A percentile compares a stretch with the other conserved stretches of the same genome.
Conservation (phyloP, 208 protist species). For the Trypanosomatidae sp. region DNA sequence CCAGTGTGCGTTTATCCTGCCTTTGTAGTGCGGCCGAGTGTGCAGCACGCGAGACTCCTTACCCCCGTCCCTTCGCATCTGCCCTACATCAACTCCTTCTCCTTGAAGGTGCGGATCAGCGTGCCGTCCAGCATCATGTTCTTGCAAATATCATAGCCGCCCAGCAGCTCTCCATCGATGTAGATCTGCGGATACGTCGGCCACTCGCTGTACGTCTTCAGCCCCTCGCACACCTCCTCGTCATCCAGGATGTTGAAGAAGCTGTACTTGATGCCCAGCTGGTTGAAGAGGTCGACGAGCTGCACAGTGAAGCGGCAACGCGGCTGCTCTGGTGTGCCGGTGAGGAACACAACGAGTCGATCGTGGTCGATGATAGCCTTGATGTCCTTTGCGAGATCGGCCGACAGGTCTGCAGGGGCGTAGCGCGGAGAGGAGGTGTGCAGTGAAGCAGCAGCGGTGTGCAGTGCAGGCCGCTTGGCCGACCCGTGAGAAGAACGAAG, state of each 20-base stretch:
- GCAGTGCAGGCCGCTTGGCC: background rate
- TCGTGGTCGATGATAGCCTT: conserved; percentile 69
- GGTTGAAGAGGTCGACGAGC: conserved; percentile 78
- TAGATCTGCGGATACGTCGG: conserved; percentile 94
- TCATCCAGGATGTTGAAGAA: conserved; percentile 91
- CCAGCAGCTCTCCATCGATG: conserved; percentile 89
- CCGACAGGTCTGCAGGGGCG: conserved; percentile 45
- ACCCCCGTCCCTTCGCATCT: background rate
- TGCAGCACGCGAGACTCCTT: no score
- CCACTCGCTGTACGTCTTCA: conserved; percentile 93
- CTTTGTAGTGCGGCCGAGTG: no score
- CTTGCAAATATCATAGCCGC: conserved; percentile 90
- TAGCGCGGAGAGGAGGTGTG: conserved; percentile 23
- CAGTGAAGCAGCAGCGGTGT: conserved; percentile 1
- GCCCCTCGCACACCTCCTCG: conserved; percentile 86
- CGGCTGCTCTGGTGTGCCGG: conserved; percentile 81
- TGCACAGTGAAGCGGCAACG: conserved; percentile 89
- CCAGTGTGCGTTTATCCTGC: no score
- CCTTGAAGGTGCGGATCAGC: conserved; percentile 69
- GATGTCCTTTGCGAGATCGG: conserved; percentile 64
- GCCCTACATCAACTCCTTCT: conserved; percentile 65
- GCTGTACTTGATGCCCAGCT: conserved; percentile 75
- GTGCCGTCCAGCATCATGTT: conserved; percentile 76
- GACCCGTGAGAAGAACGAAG: no score
- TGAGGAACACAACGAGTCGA: conserved; percentile 90